Evolutionary conservation across 1,139 yeast genomes (phyloP).

Genomic region (Geotrichum candidum): DNA sequence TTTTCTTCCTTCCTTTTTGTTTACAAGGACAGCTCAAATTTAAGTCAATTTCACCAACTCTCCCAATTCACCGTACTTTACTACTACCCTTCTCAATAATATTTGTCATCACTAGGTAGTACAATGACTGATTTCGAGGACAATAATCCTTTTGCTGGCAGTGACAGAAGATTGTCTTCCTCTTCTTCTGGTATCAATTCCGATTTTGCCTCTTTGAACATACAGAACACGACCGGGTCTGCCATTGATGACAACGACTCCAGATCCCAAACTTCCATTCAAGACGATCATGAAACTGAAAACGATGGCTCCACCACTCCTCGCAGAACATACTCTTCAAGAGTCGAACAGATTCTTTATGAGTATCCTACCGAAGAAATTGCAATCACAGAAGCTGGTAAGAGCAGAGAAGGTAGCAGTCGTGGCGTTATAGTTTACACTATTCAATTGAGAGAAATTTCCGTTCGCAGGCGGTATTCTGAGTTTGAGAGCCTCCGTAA

Average conservation of each 20-base stretch:
- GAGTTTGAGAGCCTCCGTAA: conserved; percentile 83
- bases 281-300: conserved; percentile 14
- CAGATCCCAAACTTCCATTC: conserved; percentile 6
- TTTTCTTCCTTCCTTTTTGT: not conserved
- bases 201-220: conserved; percentile 15
- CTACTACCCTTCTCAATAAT: not conserved
- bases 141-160: conserved; percentile 41
- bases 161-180: conserved; percentile 26
- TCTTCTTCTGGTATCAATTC: conserved; percentile 15
- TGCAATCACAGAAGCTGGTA: conserved; percentile 68
- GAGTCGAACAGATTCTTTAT: conserved; percentile 36
- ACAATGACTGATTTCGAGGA: conserved; percentile 40
- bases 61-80: not conserved
- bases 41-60: not conserved
- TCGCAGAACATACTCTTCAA: conserved; percentile 29
- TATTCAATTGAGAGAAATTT: conserved; percentile 52
- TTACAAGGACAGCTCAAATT: too few relatives aligned
- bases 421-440: conserved; percentile 76
- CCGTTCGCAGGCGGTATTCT: conserved; percentile 78
- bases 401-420: conserved; percentile 68
- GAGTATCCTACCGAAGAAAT: conserved; percentile 39
- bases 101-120: not conserved
- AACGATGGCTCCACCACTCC: conserved; percentile 9
- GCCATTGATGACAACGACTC: conserved; percentile 11
- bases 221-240: not conserved